These are phyloP conservation scores for Phytopythium chamaehyphon DNA, from an alignment of 352 stramenopile genomes.

Conservation along the genomic window DNA sequence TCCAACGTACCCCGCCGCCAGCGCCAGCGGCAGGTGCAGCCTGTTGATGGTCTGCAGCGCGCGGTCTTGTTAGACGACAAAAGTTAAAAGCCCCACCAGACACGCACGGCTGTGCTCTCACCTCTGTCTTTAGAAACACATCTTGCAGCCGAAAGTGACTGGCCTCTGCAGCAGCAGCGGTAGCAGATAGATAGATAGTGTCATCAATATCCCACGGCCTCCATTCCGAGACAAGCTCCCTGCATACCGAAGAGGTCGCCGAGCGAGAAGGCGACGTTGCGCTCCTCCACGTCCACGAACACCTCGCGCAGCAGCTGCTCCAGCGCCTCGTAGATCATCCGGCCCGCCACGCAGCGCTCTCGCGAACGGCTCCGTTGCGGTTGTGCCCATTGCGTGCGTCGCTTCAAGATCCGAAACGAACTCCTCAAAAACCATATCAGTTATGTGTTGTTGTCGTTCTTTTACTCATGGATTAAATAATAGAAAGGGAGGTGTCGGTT, in stretches of 20 bases:
- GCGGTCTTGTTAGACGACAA: background rate
- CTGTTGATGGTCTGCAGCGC: constrained; percentile 46
- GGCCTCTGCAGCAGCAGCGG: constrained; percentile 29
- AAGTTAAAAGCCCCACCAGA: too few species aligned
- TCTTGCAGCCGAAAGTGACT: constrained; percentile 62
- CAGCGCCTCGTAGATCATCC: constrained; percentile 53
- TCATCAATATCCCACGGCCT: too few species aligned
- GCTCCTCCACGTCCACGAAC: constrained; percentile 53
- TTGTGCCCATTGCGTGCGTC: background rate
- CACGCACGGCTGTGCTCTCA: constrained; percentile 8
- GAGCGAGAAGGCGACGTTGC: constrained; percentile 58
- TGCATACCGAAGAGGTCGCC: constrained; percentile 65
- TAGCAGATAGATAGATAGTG: too few species aligned
- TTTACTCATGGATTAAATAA: too few species aligned
- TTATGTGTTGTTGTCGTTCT: too few species aligned
- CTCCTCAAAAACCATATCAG: too few species aligned
- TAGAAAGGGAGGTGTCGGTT: too few species aligned
- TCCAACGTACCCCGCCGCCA: constrained; percentile 64
- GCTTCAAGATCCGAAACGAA: constrained; percentile 24
- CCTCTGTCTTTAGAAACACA: constrained; percentile 60
- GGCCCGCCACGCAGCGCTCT: background rate
- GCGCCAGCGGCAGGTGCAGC: constrained; percentile 59
- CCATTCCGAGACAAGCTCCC: too few species aligned
- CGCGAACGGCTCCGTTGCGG: too few species aligned
- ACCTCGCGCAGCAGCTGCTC: constrained; percentile 58